These are phyloP conservation scores for Syncephalastrum sp. DNA, from an alignment of 371 early-diverging fungal genomes.

Conservation along the genomic window DNA sequence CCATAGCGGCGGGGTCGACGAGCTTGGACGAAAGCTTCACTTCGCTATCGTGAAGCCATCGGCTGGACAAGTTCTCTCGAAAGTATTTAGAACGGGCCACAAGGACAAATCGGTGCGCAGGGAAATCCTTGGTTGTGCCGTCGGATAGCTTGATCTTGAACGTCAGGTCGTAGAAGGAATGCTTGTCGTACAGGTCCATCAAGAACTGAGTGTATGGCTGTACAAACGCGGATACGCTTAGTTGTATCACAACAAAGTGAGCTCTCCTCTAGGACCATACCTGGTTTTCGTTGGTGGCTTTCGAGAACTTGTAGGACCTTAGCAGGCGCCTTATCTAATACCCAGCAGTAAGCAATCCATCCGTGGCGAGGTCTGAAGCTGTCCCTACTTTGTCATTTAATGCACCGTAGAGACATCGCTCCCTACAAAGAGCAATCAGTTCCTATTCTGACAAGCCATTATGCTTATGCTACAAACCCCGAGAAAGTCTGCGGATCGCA, in stretches of 20 bases:
- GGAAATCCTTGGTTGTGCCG: slow-evolving; percentile 17
- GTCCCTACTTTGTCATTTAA: slow-evolving; percentile 20
- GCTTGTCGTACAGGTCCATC: slow-evolving; percentile 20
- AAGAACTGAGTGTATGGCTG: slow-evolving; percentile 33
- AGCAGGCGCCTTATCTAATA: slow-evolving; percentile 30
- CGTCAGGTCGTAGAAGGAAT: slow-evolving; percentile 29
- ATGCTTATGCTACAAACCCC: slow-evolving; percentile 21
- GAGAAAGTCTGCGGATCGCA: slow-evolving; percentile 43
- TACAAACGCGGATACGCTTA: background rate
- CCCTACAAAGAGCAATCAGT: slow-evolving; percentile 10
- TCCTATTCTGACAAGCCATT: background rate
- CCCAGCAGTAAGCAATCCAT: background rate
- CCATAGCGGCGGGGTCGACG: slow-evolving; percentile 29
- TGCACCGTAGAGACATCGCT: slow-evolving; percentile 44
- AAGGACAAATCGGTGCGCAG: slow-evolving; percentile 34
- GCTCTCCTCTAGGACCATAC: background rate
- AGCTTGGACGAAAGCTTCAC: slow-evolving; percentile 19
- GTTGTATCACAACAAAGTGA: too few relatives aligned
- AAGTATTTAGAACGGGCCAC: slow-evolving; percentile 33
- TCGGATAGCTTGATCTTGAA: slow-evolving; percentile 19
- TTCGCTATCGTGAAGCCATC: slow-evolving; percentile 18
- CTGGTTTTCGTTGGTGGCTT: slow-evolving; percentile 39
- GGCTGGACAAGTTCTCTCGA: slow-evolving; percentile 16
- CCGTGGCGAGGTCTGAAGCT: too few relatives aligned
- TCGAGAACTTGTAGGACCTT: slow-evolving; percentile 37